Base-by-base conservation (phyloP, 2,329 filamentous ascomycete genomes). In the Sarocladium brachiariae region DNA sequence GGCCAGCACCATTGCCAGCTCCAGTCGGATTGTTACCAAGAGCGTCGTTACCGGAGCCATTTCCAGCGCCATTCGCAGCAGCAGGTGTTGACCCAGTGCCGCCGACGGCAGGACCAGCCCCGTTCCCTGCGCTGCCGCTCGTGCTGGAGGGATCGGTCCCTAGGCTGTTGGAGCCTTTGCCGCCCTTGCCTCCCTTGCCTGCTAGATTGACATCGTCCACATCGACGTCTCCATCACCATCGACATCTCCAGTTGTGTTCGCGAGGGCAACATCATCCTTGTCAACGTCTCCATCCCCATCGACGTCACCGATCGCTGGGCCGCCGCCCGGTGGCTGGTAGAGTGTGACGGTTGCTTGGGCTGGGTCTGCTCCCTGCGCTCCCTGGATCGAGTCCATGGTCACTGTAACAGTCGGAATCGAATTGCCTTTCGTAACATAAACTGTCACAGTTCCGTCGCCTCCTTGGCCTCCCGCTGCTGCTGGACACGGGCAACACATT, bases 401-500 rank as follows among this genome's bases (percentile, higher is more conserved):
- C 25, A 58, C 50, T 5, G 60, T 63, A 18, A 60, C 51, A 3
- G 57, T 56, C n/a, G 51, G 52, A 14, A 54, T 48, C 25, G 58
- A 52, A 2, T 59, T 64, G 7, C 65, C 54, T 16, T 63, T 67
- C 45, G 56, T 55, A 18, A 59, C 55, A 13, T 59, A 63, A 25
- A 65, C 54, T 18, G 61, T 65, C 31, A 66, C 55, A 10, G 60
- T 62, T n/a, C 53, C 50, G 8, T 45, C 50, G 19, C 54, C 24
- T 11, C 50, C 53, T 27, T 43, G 39, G 19, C 54, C 54, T 24
- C 50, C 31, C 37, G 41, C 46, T 16, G 59, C 37, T 9, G 51
- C 46, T 5, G 58, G 51, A 21, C 65, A 68, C 30, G 65, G 59
- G 37, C 63, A 65, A 47, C 61, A 66, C 43, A 61, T 58, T 4